Evolutionary conservation across 2,329 filamentous ascomycete genomes (phyloP).

Genomic region (Alternaria hordeiaustralica): DNA sequence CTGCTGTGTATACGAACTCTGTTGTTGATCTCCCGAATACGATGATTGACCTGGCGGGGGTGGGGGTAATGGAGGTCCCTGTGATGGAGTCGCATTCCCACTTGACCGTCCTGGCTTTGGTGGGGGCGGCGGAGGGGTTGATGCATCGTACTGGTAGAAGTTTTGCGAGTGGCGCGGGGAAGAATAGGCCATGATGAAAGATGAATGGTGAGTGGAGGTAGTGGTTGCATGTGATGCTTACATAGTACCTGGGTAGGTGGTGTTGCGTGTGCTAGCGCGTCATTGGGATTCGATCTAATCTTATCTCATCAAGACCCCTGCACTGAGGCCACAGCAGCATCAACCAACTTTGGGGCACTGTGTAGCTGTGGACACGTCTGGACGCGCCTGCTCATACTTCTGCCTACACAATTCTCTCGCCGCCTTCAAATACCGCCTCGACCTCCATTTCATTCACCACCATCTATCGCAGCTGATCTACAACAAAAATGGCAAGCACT

Average conservation of each 20-base stretch:
- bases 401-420: constrained; percentile 15
- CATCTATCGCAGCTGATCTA: constrained; percentile 6
- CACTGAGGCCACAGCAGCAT: constrained; percentile 41
- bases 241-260: background rate
- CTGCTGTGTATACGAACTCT: constrained; percentile 23
- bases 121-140: constrained; percentile 57
- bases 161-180: constrained; percentile 48
- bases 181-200: constrained; percentile 44
- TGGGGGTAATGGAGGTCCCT: constrained; percentile 55
- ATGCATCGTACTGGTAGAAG: constrained; percentile 51
- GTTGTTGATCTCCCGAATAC: constrained; percentile 26
- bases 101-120: constrained; percentile 52
- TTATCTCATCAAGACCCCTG: constrained; percentile 43
- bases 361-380: constrained; percentile 30
- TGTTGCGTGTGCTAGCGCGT: constrained; percentile 3
- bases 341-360: constrained; percentile 22
- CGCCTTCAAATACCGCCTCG: background rate
- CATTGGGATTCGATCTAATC: constrained; percentile 33
- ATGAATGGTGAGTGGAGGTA: background rate
- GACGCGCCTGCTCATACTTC: constrained; percentile 14
- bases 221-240: constrained; percentile 10
- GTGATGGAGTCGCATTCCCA: constrained; percentile 50
- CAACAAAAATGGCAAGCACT: constrained; percentile 35
- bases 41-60: constrained; percentile 49
- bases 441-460: background rate